phyloP scores from a whole-genome alignment of 1,284 basidiomycete species.

The Cutaneotrichosporon sp. region DNA sequence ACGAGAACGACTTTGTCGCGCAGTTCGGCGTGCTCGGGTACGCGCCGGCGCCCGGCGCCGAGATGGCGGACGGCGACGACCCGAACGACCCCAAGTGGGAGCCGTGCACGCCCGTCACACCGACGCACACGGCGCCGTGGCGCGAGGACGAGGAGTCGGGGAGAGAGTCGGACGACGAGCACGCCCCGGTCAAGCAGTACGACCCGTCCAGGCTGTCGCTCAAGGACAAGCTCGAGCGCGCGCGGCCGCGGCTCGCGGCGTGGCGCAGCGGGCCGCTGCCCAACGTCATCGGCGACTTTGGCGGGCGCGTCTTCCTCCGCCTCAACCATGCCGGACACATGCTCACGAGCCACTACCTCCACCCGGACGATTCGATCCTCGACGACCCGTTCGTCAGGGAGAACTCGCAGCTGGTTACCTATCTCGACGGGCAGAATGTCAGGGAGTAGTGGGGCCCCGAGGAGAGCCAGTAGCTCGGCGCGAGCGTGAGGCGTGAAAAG shows the following conservation, averaged over 20 bases:
- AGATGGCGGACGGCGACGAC: not conserved
- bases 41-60: not conserved
- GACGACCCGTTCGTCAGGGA: slow-evolving; percentile 29
- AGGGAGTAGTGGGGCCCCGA: too few relatives aligned
- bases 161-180: not conserved
- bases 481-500: too few relatives aligned
- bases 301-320: slow-evolving; percentile 37
- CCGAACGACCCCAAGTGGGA: not conserved
- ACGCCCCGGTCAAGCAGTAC: not conserved
- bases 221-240: not conserved
- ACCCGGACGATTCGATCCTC: slow-evolving; percentile 30
- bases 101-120: not conserved
- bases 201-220: not conserved
- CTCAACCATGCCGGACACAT: slow-evolving; percentile 33
- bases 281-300: slow-evolving; percentile 29
- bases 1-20: slow-evolving; percentile 38
- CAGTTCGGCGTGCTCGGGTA: slow-evolving; percentile 30
- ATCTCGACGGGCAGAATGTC: slow-evolving; percentile 21
- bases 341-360: slow-evolving; percentile 35
- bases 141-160: slow-evolving; percentile 6
- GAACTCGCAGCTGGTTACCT: slow-evolving; percentile 28
- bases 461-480: too few relatives aligned
- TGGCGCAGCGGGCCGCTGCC: slow-evolving; percentile 18
- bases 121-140: not conserved
- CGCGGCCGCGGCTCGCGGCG: not conserved